Evolutionary conservation across 2,329 filamentous ascomycete genomes (phyloP).

Genomic region (Endoconidiophora polonica): DNA sequence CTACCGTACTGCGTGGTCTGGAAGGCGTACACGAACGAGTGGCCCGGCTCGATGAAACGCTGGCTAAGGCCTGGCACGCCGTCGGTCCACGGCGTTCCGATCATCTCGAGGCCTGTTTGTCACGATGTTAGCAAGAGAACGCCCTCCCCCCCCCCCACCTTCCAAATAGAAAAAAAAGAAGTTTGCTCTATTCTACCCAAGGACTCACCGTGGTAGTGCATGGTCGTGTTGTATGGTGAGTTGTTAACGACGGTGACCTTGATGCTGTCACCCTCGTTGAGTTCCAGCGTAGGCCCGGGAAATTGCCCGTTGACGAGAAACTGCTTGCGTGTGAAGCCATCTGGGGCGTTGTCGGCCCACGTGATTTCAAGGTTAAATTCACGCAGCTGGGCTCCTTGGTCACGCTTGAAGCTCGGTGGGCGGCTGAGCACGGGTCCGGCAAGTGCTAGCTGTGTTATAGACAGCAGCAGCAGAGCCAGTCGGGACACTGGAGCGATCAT

Average conservation of each 20-base stretch:
- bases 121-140: not conserved
- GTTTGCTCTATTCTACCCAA: not conserved
- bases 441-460: too few relatives aligned
- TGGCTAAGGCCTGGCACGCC: constrained; percentile 42
- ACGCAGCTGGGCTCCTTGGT: not conserved
- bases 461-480: too few relatives aligned
- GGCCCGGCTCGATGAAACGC: constrained; percentile 30
- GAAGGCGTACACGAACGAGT: constrained; percentile 35
- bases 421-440: too few relatives aligned
- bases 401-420: not conserved
- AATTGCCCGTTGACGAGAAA: constrained; percentile 42
- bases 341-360: constrained; percentile 24
- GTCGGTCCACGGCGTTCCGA: constrained; percentile 40
- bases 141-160: too few relatives aligned
- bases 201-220: constrained; percentile 32
- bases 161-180: not conserved
- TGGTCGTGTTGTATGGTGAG: constrained; percentile 29
- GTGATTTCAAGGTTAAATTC: constrained; percentile 20
- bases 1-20: constrained; percentile 38
- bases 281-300: constrained; percentile 42
- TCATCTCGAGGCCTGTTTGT: constrained; percentile 29
- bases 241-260: constrained; percentile 29
- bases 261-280: constrained; percentile 33
- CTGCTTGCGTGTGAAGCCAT: constrained; percentile 29
- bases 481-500: too few relatives aligned